Evolutionary conservation across 805 yeast species (phyloP).

Genomic region (Candida ponderosae): DNA sequence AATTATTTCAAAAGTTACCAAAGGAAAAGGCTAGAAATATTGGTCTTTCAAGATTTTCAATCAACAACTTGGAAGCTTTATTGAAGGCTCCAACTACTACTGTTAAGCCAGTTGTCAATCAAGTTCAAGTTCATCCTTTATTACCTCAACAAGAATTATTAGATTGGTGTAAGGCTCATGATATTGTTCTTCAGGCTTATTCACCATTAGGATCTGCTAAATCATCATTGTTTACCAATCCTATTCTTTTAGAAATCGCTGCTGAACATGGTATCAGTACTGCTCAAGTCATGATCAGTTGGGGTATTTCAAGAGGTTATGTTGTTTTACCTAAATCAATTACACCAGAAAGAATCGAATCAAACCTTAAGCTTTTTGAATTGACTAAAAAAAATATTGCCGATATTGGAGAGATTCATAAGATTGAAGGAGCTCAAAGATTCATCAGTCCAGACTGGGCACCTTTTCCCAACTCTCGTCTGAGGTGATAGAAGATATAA

Average conservation of each 20-base stretch:
- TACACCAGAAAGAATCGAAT: conserved; percentile 32
- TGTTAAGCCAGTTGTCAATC: conserved; percentile 61
- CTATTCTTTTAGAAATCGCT: conserved; percentile 35
- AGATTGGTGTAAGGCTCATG: conserved; percentile 41
- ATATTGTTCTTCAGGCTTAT: conserved; percentile 61
- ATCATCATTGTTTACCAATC: conserved; percentile 45
- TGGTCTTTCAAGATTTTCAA: conserved; percentile 74
- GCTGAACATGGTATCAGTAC: conserved; percentile 31
- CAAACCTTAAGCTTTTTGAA: conserved; percentile 23
- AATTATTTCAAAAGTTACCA: conserved; percentile 51
- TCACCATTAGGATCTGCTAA: conserved; percentile 63
- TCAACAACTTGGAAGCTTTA: conserved; percentile 41
- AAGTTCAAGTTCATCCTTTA: conserved; percentile 71
- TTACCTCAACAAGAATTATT: conserved; percentile 56
- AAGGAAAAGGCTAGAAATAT: conserved; percentile 52
- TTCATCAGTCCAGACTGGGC: conserved; percentile 10
- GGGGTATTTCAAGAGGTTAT: conserved; percentile 52
- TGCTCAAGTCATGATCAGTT: conserved; percentile 47
- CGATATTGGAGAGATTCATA: conserved; percentile 19
- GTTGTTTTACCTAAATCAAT: conserved; percentile 48
- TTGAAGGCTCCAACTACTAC: conserved; percentile 39
- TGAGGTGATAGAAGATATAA: too few species aligned
- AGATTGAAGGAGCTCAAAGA: conserved; percentile 23
- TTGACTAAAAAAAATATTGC: conserved; percentile 28
- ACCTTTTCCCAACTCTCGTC: background rate